Evolutionary conservation across 495 filamentous ascomycete species (phyloP).

Genomic region (Cladorrhinum samala): DNA sequence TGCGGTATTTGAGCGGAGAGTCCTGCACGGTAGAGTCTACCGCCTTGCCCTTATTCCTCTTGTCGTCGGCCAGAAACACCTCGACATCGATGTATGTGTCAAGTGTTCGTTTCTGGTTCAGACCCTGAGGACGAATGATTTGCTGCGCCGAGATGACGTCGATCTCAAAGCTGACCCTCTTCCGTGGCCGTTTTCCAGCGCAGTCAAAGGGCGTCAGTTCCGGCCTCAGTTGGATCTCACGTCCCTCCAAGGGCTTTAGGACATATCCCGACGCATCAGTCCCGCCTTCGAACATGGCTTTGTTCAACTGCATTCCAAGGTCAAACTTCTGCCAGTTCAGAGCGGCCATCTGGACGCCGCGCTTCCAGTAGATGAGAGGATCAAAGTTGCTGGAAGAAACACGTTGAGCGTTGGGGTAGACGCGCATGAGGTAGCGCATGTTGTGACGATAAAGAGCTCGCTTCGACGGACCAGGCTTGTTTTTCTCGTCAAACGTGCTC

Average conservation of each 20-base stretch:
- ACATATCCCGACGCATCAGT: constrained; percentile 86
- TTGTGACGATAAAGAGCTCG: constrained; percentile 79
- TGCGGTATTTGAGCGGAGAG: constrained; percentile 59
- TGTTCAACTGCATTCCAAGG: constrained; percentile 87
- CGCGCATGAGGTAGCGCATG: constrained; percentile 82
- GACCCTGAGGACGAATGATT: constrained; percentile 70
- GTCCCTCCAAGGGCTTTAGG: constrained; percentile 81
- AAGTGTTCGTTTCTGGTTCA: constrained; percentile 64
- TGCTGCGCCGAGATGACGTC: constrained; percentile 92
- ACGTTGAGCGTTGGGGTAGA: constrained; percentile 79
- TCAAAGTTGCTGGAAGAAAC: constrained; percentile 87
- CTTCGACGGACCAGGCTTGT: constrained; percentile 64
- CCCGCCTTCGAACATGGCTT: constrained; percentile 96
- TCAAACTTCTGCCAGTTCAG: constrained; percentile 99
- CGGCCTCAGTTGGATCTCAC: constrained; percentile 48
- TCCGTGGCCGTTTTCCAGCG: constrained; percentile 57
- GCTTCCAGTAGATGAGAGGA: constrained; percentile 84
- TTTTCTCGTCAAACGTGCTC: constrained; percentile 70
- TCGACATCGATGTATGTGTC: constrained; percentile 94
- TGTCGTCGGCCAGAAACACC: constrained; percentile 90
- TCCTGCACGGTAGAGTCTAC: constrained; percentile 49
- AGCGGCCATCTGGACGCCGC: constrained; percentile 93
- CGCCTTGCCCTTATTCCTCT: constrained; percentile 47
- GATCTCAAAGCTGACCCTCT: constrained; percentile 74
- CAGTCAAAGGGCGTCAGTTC: constrained; percentile 38